These are phyloP conservation scores for Saccharomycopsis amapae DNA, from an alignment of 805 yeast species.

Conservation along the genomic window DNA sequence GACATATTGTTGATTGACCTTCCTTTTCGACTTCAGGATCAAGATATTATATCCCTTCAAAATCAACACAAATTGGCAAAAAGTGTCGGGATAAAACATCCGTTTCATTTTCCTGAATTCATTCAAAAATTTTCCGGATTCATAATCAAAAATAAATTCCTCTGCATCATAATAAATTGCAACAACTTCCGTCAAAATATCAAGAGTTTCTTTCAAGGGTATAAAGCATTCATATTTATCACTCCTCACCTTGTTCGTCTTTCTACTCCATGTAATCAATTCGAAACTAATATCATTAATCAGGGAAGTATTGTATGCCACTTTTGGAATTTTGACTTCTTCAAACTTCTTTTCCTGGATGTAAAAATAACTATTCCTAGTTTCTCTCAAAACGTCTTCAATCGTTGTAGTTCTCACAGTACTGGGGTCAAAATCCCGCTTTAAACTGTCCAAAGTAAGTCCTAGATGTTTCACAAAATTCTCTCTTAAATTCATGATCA, in stretches of 20 bases:
- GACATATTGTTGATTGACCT: constrained; percentile 12
- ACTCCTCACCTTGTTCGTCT: constrained; percentile 6
- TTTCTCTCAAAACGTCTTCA: constrained; percentile 4
- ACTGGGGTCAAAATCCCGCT: constrained; percentile 6
- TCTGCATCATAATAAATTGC: constrained; percentile 16
- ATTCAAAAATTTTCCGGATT: constrained; percentile 10
- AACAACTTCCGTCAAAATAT: neutral
- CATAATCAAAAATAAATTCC: constrained; percentile 8
- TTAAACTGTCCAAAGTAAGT: constrained; percentile 5
- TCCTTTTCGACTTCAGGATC: constrained; percentile 9
- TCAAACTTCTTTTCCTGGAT: constrained; percentile 1
- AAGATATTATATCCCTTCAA: constrained; percentile 9
- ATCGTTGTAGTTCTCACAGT: neutral
- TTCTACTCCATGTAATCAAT: constrained; percentile 15
- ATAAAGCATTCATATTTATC: constrained; percentile 11
- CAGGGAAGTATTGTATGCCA: neutral
- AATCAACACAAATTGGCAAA: constrained; percentile 14
- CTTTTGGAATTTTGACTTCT: constrained; percentile 3
- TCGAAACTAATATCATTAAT: constrained; percentile 4
- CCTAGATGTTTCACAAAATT: constrained; percentile 11
- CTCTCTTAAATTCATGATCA: constrained; percentile 11
- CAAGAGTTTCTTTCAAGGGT: constrained; percentile 6
- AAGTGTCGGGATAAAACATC: neutral
- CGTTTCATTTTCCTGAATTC: constrained; percentile 6
- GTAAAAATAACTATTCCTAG: neutral